Conservation (phyloP, 495 filamentous ascomycete species). For the Talaromyces nanjingensis region DNA sequence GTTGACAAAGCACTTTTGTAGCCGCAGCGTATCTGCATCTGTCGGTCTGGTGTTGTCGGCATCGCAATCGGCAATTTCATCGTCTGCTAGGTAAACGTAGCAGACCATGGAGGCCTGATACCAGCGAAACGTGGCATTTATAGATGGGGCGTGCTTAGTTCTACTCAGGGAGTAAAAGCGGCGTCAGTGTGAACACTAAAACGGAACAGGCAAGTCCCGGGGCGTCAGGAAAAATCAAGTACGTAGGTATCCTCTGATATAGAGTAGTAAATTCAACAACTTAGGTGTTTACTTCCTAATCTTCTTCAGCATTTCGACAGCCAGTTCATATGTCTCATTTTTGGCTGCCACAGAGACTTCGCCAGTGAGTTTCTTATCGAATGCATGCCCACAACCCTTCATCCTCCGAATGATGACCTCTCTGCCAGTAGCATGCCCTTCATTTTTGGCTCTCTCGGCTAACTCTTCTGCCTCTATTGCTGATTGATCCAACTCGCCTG, state of each 20-base stretch:
- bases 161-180: too few species aligned
- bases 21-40: too few species aligned
- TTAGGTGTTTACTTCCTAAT: background rate
- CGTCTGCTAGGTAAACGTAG: too few species aligned
- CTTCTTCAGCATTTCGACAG: conserved; percentile 17
- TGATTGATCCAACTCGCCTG: conserved; percentile 33
- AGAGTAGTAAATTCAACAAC: background rate
- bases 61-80: too few species aligned
- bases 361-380: conserved; percentile 25
- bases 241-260: background rate
- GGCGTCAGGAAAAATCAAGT: too few species aligned
- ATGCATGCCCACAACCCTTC: conserved; percentile 35
- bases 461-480: conserved; percentile 35
- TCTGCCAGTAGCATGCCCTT: conserved; percentile 17
- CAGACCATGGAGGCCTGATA: too few species aligned
- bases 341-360: conserved; percentile 24
- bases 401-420: conserved; percentile 34
- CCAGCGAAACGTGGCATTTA: too few species aligned
- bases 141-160: too few species aligned
- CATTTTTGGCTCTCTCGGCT: conserved; percentile 24
- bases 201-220: too few species aligned
- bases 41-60: too few species aligned
- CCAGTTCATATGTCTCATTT: conserved; percentile 30
- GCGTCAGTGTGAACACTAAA: too few species aligned
- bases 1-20: too few species aligned